Evolutionary conservation across 75 land plant species (phyloP), one percentile per base, ranked within the genome.

Genomic region (Sequoia sempervirens): DNA sequence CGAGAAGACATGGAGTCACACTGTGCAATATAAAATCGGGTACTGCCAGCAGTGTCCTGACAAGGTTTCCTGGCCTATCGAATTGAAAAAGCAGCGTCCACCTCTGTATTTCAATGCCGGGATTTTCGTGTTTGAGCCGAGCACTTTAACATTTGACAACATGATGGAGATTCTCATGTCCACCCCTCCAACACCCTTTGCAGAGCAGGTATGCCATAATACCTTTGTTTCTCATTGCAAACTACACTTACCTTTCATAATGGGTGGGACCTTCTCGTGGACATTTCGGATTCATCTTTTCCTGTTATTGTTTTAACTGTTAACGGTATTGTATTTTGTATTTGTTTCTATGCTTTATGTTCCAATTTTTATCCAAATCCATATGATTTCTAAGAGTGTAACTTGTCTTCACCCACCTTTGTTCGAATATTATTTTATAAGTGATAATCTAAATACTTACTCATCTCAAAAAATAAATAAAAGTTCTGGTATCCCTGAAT

Each of bases 1-100:
- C 64, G 91, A 91, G 84, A 84, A 86, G 85, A 87, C 91, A 13
- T 91, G 91, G 91, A 88, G 85, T 69, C 88, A 86, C 79, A 81
- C 93, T 0, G 81, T 82, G 1, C 89, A 89, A 83, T 89, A 84
- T 82, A 80, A 81, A 4, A 86, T 91, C 36, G 88, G 89, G 18
- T 91, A 91, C 69, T 91, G 91, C 73, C 93, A 91, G 85, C 91
- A 91, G 87, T 90, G 89, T 84, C 93, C 91, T 2, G 84, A 91
- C 4, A 89, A 84, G 81, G 87, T 88, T 5, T 0, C 75, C 4
- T 91, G 91, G 91, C 86, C 88, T 8, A 76, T 23, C 1, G 74
- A 79, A 28, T 56, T 87, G 23, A 61, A 86, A 81, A 91, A 89
- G 0, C 30, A 82, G 3, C 88, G 84, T 4, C 91, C 93, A 1